These are phyloP conservation scores for Sphagnum fallax DNA, from an alignment of 228 moss, liverwort and hornwort species.

Conservation along the genomic window DNA sequence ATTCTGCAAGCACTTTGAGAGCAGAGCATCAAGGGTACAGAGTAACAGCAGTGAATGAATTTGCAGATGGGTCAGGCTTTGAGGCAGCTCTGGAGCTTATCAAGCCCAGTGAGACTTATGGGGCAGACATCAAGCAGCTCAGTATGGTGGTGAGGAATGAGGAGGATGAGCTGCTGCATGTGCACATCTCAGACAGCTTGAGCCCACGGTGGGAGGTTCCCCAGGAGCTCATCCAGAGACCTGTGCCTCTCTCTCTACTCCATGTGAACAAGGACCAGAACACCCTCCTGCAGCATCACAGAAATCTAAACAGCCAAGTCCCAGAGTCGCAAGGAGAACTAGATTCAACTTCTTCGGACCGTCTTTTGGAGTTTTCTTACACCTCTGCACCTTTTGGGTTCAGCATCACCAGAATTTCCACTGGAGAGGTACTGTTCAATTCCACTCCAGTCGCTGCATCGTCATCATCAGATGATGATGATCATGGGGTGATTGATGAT, in stretches of 20 bases:
- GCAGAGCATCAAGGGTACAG: constrained; percentile 19
- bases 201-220: constrained; percentile 74
- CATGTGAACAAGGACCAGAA: constrained; percentile 15
- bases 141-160: constrained; percentile 72
- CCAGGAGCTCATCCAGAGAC: constrained; percentile 51
- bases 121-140: constrained; percentile 45
- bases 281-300: neutral
- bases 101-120: constrained; percentile 29
- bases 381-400: constrained; percentile 73
- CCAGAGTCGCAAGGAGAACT: too few species aligned
- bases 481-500: too few species aligned
- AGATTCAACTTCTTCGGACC: constrained; percentile 6
- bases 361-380: constrained; percentile 44
- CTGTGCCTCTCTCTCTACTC: constrained; percentile 10
- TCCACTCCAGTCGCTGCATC: constrained; percentile 34
- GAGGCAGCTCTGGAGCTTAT: constrained; percentile 48
- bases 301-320: neutral
- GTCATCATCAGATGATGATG: neutral
- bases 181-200: constrained; percentile 62
- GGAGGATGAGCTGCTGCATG: constrained; percentile 56
- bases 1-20: too few species aligned
- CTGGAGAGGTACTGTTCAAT: constrained; percentile 67
- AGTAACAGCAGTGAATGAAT: constrained; percentile 40
- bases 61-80: constrained; percentile 63
- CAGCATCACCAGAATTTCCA: constrained; percentile 40